Evolutionary conservation across 2,329 filamentous ascomycete species (phyloP).

Genomic region (Aspergillus sp.): DNA sequence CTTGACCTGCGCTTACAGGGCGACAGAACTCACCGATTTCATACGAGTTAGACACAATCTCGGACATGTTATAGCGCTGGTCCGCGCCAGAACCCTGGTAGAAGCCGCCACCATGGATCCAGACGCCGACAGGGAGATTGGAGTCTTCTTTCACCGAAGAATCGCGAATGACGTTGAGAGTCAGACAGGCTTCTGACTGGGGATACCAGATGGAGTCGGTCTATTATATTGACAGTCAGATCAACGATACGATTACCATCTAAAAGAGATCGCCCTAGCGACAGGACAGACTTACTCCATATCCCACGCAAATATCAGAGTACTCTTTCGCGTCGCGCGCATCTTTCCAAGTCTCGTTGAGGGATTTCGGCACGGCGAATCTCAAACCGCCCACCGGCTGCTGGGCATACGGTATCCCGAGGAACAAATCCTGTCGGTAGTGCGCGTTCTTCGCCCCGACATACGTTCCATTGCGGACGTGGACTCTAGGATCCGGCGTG

Average conservation of each 20-base stretch:
- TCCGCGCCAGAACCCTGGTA: conserved; percentile 52
- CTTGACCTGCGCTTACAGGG: neutral
- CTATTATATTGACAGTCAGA: conserved; percentile 17
- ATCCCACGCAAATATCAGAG: conserved; percentile 51
- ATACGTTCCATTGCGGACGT: conserved; percentile 50
- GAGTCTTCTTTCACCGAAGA: conserved; percentile 34
- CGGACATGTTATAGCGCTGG: conserved; percentile 62
- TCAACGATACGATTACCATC: neutral
- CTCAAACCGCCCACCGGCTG: conserved; percentile 55
- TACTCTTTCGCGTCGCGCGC: conserved; percentile 46
- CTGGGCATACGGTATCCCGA: conserved; percentile 59
- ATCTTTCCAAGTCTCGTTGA: conserved; percentile 49
- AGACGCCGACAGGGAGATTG: conserved; percentile 57
- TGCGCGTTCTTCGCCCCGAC: conserved; percentile 39
- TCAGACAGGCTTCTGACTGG: conserved; percentile 58
- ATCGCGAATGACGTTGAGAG: conserved; percentile 60
- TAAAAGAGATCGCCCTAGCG: neutral
- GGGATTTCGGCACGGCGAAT: conserved; percentile 51
- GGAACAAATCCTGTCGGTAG: conserved; percentile 53
- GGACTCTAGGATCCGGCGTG: conserved; percentile 27
- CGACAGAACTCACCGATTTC: conserved; percentile 37
- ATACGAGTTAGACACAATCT: conserved; percentile 56
- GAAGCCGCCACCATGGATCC: conserved; percentile 62
- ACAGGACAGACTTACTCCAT: conserved; percentile 40
- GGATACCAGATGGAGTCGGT: conserved; percentile 37